Percentiles rank a stretch among this genome's conserved stretches.
Evolutionary conservation across 352 stramenopile species (phyloP).

Genomic region (Phytophthora ohioensis): DNA sequence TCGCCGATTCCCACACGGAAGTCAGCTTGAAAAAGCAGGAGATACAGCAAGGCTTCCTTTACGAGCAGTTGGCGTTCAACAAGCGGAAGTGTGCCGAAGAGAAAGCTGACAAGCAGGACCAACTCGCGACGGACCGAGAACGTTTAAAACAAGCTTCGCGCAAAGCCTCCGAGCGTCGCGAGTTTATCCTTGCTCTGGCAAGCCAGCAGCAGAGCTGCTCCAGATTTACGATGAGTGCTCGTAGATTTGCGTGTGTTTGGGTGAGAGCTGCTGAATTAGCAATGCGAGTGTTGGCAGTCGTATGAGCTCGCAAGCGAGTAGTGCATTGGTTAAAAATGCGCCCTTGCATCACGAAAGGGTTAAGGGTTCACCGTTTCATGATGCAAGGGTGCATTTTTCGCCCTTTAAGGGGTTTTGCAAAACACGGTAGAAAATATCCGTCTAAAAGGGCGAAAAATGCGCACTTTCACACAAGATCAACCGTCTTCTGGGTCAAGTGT

Average conservation of each 20-base stretch:
- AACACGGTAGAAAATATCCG: too few species aligned
- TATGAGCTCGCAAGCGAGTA: too few species aligned
- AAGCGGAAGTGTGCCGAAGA: background rate
- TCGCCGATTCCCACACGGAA: slow-evolving; percentile 4
- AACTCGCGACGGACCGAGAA: background rate
- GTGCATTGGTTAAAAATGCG: too few species aligned
- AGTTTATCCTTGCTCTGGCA: slow-evolving; percentile 4
- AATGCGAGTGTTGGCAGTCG: too few species aligned
- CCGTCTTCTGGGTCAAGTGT: background rate
- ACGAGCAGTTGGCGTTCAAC: slow-evolving; percentile 1
- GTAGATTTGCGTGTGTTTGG: too few species aligned
- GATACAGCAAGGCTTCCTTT: background rate
- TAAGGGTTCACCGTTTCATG: too few species aligned
- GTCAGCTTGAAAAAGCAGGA: slow-evolving; percentile 12
- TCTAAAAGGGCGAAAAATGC: too few species aligned
- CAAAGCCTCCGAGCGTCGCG: background rate
- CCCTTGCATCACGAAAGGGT: too few species aligned
- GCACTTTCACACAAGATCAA: too few species aligned
- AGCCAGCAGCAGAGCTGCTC: background rate
- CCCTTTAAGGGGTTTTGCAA: too few species aligned
- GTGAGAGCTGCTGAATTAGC: too few species aligned
- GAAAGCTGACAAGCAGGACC: background rate
- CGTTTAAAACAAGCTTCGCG: background rate
- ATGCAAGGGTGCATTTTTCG: too few species aligned
- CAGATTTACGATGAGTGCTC: background rate